Evolutionary conservation across 768 basidiomycete genomes (phyloP).

Genomic region (Epithele typhae): DNA sequence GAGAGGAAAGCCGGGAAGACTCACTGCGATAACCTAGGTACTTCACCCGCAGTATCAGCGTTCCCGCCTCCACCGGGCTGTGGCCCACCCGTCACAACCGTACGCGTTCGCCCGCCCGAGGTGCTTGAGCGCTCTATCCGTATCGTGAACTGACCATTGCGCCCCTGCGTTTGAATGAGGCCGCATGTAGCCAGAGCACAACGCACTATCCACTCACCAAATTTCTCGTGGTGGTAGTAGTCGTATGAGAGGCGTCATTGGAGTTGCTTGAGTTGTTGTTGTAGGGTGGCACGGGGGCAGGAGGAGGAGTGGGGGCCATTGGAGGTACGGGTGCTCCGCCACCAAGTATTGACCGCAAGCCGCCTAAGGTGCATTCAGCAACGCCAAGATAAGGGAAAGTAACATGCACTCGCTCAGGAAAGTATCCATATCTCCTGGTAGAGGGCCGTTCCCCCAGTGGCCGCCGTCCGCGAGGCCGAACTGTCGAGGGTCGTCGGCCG

Average conservation of each 20-base stretch:
- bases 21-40: constrained; percentile 16
- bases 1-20: no score
- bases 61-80: constrained; percentile 23
- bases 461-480: constrained; percentile 40
- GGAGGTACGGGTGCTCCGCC: neutral
- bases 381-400: neutral
- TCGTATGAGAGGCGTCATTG: no score
- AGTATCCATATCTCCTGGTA: constrained; percentile 32
- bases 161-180: no score
- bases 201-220: no score
- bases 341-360: constrained; percentile 16
- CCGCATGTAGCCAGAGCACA: no score
- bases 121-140: constrained; percentile 19
- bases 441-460: constrained; percentile 21
- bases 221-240: no score
- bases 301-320: no score
- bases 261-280: no score
- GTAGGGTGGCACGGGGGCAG: no score
- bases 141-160: constrained; percentile 13
- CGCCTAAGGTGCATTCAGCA: constrained; percentile 4
- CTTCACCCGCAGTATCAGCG: constrained; percentile 13
- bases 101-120: constrained; percentile 26
- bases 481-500: constrained; percentile 68
- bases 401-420: constrained; percentile 41
- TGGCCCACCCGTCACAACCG: constrained; percentile 35